Percentiles rank a stretch among this genome's conserved stretches.
phyloP scores from a whole-genome alignment of 176 grass and related monocot genomes.

The Juncus effusus region DNA sequence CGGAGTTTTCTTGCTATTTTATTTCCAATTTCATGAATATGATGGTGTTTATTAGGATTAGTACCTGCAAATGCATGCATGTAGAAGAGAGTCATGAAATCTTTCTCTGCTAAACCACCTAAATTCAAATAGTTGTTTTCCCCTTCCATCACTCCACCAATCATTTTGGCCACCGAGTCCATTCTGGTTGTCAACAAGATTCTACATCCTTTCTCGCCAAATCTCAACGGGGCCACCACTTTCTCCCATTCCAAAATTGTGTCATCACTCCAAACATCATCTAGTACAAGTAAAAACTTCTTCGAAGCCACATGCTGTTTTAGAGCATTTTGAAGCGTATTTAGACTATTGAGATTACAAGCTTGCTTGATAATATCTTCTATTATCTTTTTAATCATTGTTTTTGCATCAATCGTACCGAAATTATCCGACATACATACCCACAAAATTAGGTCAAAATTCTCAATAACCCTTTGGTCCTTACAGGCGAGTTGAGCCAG shows the following conservation, averaged over 20 bases:
- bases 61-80: slow-evolving; percentile 24
- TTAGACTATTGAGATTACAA: slow-evolving; percentile 9
- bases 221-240: slow-evolving; percentile 15
- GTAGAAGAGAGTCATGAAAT: slow-evolving; percentile 35
- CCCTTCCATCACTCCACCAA: slow-evolving; percentile 3
- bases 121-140: slow-evolving; percentile 26
- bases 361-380: neutral
- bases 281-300: slow-evolving; percentile 29
- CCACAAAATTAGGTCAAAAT: slow-evolving; percentile 14
- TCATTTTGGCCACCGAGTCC: slow-evolving; percentile 36
- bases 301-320: neutral
- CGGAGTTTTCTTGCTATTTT: slow-evolving; percentile 37
- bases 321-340: slow-evolving; percentile 11
- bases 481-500: slow-evolving; percentile 12
- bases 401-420: slow-evolving; percentile 2
- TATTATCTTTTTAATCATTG: slow-evolving; percentile 15
- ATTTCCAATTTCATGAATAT: slow-evolving; percentile 35
- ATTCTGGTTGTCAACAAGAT: slow-evolving; percentile 22
- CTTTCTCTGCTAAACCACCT: slow-evolving; percentile 28
- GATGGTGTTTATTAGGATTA: slow-evolving; percentile 1
- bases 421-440: slow-evolving; percentile 19
- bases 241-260: slow-evolving; percentile 7
- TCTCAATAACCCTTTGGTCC: slow-evolving; percentile 8
- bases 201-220: slow-evolving; percentile 21
- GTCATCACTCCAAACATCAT: slow-evolving; percentile 31